Evolutionary conservation across 2,329 filamentous ascomycete species (phyloP).

Genomic region (Periglandula ipomoeae): DNA sequence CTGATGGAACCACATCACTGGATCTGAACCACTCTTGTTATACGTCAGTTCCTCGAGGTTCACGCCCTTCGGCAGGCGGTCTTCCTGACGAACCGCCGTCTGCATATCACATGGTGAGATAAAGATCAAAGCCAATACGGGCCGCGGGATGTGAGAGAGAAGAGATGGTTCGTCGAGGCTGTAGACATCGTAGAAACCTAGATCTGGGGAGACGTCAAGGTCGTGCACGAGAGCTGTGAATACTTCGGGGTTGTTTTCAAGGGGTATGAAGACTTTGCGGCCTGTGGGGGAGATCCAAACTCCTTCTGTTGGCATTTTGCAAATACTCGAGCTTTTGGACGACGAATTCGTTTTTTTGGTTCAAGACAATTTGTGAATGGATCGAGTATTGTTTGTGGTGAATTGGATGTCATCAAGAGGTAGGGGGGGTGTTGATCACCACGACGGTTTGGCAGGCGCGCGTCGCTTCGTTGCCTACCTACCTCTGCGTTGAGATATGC

Average conservation of each 20-base stretch:
- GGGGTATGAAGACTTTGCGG: constrained; percentile 28
- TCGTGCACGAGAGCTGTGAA: constrained; percentile 64
- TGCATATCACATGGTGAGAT: constrained; percentile 57
- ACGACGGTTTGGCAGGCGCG: too few relatives aligned
- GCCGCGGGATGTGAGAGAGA: constrained; percentile 63
- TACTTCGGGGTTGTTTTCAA: constrained; percentile 62
- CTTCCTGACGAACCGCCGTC: constrained; percentile 30
- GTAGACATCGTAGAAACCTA: constrained; percentile 76
- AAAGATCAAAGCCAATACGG: constrained; percentile 67
- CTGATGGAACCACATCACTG: constrained; percentile 76
- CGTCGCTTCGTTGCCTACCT: too few relatives aligned
- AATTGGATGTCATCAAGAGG: too few relatives aligned
- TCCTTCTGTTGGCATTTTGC: constrained; percentile 20
- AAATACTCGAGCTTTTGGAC: too few relatives aligned
- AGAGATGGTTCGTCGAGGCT: constrained; percentile 69
- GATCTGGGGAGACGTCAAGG: constrained; percentile 57
- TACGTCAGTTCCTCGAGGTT: constrained; percentile 20
- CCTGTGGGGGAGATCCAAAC: constrained; percentile 20
- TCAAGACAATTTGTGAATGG: background rate
- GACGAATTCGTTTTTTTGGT: too few relatives aligned
- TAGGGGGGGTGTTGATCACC: too few relatives aligned
- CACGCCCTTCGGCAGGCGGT: constrained; percentile 14
- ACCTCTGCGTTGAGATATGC: too few relatives aligned
- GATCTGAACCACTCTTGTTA: constrained; percentile 25
- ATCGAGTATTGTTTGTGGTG: background rate